phyloP scores from a whole-genome alignment of 2,329 filamentous ascomycete genomes.

The Sclerotinia borealis region DNA sequence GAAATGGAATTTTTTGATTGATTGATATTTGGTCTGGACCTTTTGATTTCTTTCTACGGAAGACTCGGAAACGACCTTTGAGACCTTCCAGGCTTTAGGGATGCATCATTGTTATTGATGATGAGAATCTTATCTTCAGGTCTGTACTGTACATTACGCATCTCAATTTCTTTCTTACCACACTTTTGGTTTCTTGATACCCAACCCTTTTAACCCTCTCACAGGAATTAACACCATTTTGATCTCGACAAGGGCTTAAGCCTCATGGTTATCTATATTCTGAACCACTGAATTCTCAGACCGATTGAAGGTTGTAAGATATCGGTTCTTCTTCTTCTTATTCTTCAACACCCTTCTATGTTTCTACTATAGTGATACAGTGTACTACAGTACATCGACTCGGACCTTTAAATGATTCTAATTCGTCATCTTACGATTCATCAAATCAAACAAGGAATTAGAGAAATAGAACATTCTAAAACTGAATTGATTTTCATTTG shows the following conservation, averaged over 20 bases:
- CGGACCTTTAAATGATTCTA: not conserved
- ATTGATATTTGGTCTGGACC: not conserved
- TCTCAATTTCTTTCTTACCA: not conserved
- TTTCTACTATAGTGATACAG: too few relatives aligned
- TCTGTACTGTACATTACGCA: too few relatives aligned
- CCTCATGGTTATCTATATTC: not conserved
- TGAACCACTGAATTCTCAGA: not conserved
- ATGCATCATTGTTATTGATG: not conserved
- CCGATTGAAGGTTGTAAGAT: not conserved
- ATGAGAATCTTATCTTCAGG: too few relatives aligned
- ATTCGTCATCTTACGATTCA: conserved; percentile 3
- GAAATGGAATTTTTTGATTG: conserved; percentile 2
- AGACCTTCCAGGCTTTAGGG: not conserved
- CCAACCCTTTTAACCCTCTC: not conserved
- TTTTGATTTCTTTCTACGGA: not conserved
- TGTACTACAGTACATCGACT: too few relatives aligned
- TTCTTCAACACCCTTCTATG: not conserved
- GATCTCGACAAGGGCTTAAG: too few relatives aligned
- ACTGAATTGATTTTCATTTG: too few relatives aligned
- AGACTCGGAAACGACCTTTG: not conserved
- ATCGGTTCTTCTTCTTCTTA: not conserved
- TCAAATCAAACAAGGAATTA: not conserved
- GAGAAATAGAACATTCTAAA: too few relatives aligned
- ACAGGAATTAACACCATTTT: not conserved
- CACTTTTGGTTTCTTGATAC: not conserved